Evolutionary conservation across 495 filamentous ascomycete genomes (phyloP).

Genomic region (Penicillium subrubescens): DNA sequence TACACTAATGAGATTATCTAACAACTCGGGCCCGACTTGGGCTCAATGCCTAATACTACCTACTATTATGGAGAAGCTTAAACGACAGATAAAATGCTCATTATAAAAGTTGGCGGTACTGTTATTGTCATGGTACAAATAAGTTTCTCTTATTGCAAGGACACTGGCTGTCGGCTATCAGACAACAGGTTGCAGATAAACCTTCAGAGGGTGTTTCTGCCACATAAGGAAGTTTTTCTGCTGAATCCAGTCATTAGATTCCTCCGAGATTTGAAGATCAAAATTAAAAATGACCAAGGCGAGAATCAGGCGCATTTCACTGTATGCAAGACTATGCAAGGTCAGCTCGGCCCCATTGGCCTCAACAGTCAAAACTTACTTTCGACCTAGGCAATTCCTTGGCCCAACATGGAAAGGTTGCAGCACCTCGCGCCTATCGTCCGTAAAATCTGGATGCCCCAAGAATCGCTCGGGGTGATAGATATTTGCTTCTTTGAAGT

Average conservation of each 20-base stretch:
- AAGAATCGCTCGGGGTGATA: slow-evolving; percentile 57
- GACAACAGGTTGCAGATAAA: slow-evolving; percentile 21
- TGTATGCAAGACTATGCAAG: slow-evolving; percentile 40
- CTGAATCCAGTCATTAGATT: slow-evolving; percentile 36
- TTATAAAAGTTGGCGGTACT: too few relatives aligned
- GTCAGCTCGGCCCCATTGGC: not conserved
- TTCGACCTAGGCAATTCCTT: slow-evolving; percentile 61
- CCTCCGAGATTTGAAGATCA: slow-evolving; percentile 38
- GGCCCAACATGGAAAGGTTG: slow-evolving; percentile 61
- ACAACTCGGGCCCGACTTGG: too few relatives aligned
- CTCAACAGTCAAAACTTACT: slow-evolving; percentile 39
- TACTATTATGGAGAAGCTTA: too few relatives aligned
- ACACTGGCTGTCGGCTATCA: too few relatives aligned
- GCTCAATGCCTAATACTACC: too few relatives aligned
- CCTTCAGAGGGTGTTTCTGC: slow-evolving; percentile 35
- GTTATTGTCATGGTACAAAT: too few relatives aligned
- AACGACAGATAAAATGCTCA: too few relatives aligned
- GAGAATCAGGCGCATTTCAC: slow-evolving; percentile 44
- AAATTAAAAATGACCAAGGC: slow-evolving; percentile 44
- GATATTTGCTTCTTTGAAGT: slow-evolving; percentile 48
- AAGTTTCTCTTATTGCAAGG: too few relatives aligned
- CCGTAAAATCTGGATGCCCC: slow-evolving; percentile 32
- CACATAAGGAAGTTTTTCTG: slow-evolving; percentile 37
- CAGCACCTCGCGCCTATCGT: slow-evolving; percentile 46
- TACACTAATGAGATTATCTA: too few relatives aligned